phyloP scores from a whole-genome alignment of 2,329 filamentous ascomycete genomes.

The Zymoseptoria crescenta region DNA sequence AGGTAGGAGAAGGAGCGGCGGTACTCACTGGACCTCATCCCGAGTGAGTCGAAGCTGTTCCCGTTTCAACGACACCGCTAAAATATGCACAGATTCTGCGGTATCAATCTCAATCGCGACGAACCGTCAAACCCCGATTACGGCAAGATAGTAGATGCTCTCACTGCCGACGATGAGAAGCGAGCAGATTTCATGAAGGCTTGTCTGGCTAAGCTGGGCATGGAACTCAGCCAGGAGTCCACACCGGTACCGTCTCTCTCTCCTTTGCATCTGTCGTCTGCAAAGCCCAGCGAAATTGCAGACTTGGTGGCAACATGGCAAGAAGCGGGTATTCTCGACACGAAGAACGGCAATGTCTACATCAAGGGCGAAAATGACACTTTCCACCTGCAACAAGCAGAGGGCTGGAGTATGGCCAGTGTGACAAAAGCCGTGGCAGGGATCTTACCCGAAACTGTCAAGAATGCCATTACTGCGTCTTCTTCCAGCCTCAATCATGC shows the following conservation, averaged over 20 bases:
- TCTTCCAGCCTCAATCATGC: constrained; percentile 9
- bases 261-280: constrained; percentile 69
- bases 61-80: constrained; percentile 5
- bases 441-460: constrained; percentile 13
- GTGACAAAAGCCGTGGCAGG: constrained; percentile 26
- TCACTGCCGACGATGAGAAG: constrained; percentile 61
- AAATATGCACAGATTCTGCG: constrained; percentile 59
- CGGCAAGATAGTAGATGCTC: constrained; percentile 56
- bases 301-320: constrained; percentile 59
- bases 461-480: constrained; percentile 11
- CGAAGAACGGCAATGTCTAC: constrained; percentile 52
- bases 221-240: constrained; percentile 66
- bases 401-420: constrained; percentile 31
- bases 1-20: constrained; percentile 69
- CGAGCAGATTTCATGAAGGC: constrained; percentile 70
- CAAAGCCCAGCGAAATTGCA: constrained; percentile 55
- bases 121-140: constrained; percentile 58
- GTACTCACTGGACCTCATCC: constrained; percentile 85
- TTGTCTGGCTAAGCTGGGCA: constrained; percentile 69
- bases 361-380: constrained; percentile 76
- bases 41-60: constrained; percentile 54
- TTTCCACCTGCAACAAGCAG: constrained; percentile 62
- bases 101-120: constrained; percentile 64
- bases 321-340: constrained; percentile 54
- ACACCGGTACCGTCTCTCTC: constrained; percentile 71